Evolutionary conservation across 345 rosid species (phyloP), one percentile per base, ranked within the genome.

Genomic region (Arabidopsis suecica): DNA sequence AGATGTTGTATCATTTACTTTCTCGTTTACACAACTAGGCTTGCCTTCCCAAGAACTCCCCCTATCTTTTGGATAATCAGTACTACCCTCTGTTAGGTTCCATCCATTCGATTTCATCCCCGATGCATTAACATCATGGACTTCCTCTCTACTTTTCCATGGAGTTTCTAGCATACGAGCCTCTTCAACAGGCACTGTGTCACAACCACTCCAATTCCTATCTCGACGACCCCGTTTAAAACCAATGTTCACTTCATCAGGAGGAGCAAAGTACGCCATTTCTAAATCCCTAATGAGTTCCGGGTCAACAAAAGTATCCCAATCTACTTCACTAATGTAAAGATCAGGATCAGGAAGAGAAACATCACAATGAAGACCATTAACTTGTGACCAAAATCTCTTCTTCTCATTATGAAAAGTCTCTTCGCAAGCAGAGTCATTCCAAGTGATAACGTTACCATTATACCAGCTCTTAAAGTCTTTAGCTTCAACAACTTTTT

Each of bases 381-480:
- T 86, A 49, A 86, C 75, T 74, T 78, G 69, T 2, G 87, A 91
- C 97, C 96, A 90, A 74, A 84, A 91, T 18, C 89, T 88, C 2
- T 58, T 73, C 81, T 91, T 91, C 34, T 91, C 91, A 74, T 68
- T 82, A 38, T 76, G 87, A 72, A 94, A 91, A 61, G 97, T 95
- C 79, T 90, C 93, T 84, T 86, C 73, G 16, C 88, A 89, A 8
- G 96, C 97, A 13, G 88, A 86, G 68, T 89, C 97, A 73, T 93
- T 80, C 97, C 94, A 93, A 58, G 82, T 80, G 59, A 84, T 80
- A 6, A 91, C 78, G 59, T 78, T 81, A 53, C 81, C 82, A 30
- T 79, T 80, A 59, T 79, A 87, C 65, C 63, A 78, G 58, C 77
- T 72, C 80, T 84, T 83, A 50, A 78, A 84, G 38, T 62, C 65